These are phyloP conservation scores for Hericium rajendrae DNA, from an alignment of 768 basidiomycete genomes.

Conservation along the genomic window DNA sequence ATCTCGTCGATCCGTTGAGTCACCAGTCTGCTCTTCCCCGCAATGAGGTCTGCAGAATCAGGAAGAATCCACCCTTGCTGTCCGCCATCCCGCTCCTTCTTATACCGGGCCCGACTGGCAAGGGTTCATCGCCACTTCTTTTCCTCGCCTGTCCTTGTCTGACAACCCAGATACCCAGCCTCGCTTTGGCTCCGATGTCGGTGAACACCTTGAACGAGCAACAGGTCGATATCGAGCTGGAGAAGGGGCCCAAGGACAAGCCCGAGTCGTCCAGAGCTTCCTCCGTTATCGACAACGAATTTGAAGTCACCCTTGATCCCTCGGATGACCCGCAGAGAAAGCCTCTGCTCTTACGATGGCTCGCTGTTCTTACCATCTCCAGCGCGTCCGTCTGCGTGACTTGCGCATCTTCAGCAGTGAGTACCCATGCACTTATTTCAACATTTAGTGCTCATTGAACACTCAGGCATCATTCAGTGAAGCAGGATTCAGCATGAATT, in stretches of 20 bases:
- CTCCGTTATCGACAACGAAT: background rate
- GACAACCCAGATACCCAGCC: background rate
- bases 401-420: conserved; percentile 5
- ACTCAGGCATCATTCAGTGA: conserved; percentile 28
- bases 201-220: background rate
- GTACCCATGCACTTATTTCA: background rate
- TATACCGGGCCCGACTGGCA: background rate
- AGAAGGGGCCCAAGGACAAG: background rate
- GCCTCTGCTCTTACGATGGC: conserved; percentile 6
- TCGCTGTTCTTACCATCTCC: conserved; percentile 7
- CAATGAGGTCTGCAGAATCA: too few relatives aligned
- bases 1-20: too few relatives aligned
- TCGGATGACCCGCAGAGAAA: conserved; percentile 10
- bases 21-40: too few relatives aligned
- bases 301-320: conserved; percentile 4
- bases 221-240: background rate
- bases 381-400: conserved; percentile 2
- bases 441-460: background rate
- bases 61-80: conserved; percentile 8
- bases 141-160: background rate
- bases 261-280: background rate
- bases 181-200: background rate
- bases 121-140: background rate
- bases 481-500: conserved; percentile 26
- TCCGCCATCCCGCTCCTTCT: background rate